Evolutionary conservation across 805 yeast genomes (phyloP).

Genomic region (Wickerhamiella musiphila): DNA sequence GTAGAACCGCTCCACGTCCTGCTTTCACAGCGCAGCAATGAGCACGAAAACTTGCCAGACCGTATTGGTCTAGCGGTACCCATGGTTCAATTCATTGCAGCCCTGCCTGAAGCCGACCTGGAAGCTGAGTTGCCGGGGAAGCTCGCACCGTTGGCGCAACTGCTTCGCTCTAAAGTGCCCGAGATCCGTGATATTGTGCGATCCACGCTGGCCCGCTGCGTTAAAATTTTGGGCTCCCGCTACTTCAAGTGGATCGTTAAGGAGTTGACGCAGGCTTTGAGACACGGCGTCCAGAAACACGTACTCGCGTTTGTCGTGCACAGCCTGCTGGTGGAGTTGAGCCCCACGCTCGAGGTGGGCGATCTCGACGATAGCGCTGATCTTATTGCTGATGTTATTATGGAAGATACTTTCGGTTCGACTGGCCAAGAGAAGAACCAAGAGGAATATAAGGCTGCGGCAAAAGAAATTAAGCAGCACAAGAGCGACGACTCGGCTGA

Average conservation of each 20-base stretch:
- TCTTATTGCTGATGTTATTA: slow-evolving; percentile 48
- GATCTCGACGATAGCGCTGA: slow-evolving; percentile 51
- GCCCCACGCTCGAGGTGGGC: slow-evolving; percentile 31
- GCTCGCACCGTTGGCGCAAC: slow-evolving; percentile 75
- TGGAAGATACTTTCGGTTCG: slow-evolving; percentile 86
- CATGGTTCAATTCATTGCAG: slow-evolving; percentile 44
- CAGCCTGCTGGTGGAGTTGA: slow-evolving; percentile 40
- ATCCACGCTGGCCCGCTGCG: slow-evolving; percentile 49
- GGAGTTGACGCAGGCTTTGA: slow-evolving; percentile 62
- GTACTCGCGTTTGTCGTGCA: slow-evolving; percentile 81
- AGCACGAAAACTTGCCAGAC: slow-evolving; percentile 60
- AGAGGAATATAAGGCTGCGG: slow-evolving; percentile 69
- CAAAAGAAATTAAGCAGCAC: slow-evolving; percentile 80
- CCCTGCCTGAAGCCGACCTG: slow-evolving; percentile 40
- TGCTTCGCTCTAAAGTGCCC: slow-evolving; percentile 67
- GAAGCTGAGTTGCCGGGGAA: slow-evolving; percentile 58
- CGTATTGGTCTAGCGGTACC: slow-evolving; percentile 76
- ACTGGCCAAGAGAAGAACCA: slow-evolving; percentile 92
- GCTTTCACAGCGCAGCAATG: slow-evolving; percentile 31
- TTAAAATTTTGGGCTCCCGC: slow-evolving; percentile 47
- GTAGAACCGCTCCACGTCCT: slow-evolving; percentile 45
- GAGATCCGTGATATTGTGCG: slow-evolving; percentile 78
- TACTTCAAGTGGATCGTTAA: slow-evolving; percentile 59
- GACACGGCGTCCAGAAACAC: slow-evolving; percentile 85
- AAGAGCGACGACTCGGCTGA: slow-evolving; percentile 82